Conservation (phyloP, 305 asterid genomes). For the Fraxinus xanthoxyloides region DNA sequence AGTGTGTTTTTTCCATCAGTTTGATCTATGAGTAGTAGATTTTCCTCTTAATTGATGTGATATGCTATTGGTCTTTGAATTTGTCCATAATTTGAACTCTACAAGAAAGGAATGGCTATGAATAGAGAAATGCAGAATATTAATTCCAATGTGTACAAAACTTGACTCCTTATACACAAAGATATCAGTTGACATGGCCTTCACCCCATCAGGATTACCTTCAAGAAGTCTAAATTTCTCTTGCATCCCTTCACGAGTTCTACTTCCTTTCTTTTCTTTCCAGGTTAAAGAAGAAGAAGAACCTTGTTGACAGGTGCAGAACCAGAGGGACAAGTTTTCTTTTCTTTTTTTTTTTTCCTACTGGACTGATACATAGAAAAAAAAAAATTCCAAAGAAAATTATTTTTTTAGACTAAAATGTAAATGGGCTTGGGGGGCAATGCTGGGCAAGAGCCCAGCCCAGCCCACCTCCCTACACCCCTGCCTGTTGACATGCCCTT, state of each 20-base stretch:
- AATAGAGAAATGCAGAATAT: background rate
- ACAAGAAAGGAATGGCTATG: background rate
- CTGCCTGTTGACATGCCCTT: background rate
- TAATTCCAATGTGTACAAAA: background rate
- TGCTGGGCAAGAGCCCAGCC: no score
- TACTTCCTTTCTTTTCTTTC: background rate
- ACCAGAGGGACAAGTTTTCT: no score
- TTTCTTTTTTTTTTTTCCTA: no score
- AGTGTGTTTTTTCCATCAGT: background rate
- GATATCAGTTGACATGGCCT: background rate
- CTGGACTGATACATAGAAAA: no score
- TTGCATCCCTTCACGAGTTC: background rate
- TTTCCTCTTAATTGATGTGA: background rate
- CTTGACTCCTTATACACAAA: background rate
- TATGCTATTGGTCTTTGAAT: background rate
- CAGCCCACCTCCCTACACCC: no score
- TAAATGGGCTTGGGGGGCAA: no score
- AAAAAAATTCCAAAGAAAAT: no score
- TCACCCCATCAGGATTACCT: background rate
- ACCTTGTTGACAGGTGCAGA: no score
- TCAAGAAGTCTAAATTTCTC: background rate
- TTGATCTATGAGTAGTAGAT: background rate
- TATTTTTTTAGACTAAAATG: no score
- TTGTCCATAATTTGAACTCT: background rate
- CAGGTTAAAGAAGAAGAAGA: background rate